These are phyloP conservation scores for Nephelium lappaceum DNA, from an alignment of 345 rosid genomes.

Conservation along the genomic window DNA sequence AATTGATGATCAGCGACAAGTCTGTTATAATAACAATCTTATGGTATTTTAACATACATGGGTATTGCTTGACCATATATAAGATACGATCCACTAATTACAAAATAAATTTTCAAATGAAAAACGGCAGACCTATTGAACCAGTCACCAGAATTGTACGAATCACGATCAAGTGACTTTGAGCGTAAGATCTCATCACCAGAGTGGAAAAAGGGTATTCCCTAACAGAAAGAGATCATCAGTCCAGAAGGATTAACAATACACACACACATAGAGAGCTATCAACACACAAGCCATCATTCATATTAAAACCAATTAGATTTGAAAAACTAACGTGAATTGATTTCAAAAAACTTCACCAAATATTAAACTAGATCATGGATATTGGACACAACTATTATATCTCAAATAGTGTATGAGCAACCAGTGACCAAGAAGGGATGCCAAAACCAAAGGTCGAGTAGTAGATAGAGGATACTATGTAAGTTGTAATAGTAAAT, in stretches of 20 bases:
- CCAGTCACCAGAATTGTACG: conserved; percentile 99
- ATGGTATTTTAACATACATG: neutral
- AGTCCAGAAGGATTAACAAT: neutral
- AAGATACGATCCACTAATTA: neutral
- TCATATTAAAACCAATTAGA: too few relatives aligned
- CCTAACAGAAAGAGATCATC: conserved; percentile 42
- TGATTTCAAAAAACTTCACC: too few relatives aligned
- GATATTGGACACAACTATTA: too few relatives aligned
- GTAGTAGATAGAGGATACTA: too few relatives aligned
- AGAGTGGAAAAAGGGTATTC: conserved; percentile 91
- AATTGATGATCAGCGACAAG: neutral
- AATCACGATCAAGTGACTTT: conserved; percentile 95
- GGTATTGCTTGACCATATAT: neutral
- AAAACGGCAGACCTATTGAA: conserved; percentile 69
- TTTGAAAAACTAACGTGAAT: too few relatives aligned
- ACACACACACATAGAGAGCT: neutral
- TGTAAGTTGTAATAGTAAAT: too few relatives aligned
- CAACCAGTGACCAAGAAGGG: too few relatives aligned
- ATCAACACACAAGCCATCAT: too few relatives aligned
- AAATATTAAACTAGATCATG: too few relatives aligned
- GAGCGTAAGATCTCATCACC: conserved; percentile 97
- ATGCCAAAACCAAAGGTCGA: too few relatives aligned
- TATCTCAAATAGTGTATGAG: too few relatives aligned
- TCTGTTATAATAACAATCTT: neutral
- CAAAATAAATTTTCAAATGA: conserved; percentile 10